phyloP scores from a whole-genome alignment of 768 basidiomycete species.

The Austroboletus eburneus region DNA sequence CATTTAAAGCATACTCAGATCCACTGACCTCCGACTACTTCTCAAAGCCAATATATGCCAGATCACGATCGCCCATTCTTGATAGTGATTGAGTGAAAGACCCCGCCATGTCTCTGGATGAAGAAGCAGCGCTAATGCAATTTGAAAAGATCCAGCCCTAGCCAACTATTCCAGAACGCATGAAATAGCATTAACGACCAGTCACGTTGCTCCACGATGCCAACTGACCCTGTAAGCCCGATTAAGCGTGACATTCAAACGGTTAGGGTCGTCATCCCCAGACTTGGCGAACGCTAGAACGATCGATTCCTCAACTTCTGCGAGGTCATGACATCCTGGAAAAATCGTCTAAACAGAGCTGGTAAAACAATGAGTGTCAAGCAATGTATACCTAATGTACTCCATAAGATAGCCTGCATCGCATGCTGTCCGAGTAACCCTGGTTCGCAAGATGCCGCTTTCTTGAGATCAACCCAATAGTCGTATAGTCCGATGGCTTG shows the following conservation, averaged over 20 bases:
- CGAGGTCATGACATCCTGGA: constrained; percentile 63
- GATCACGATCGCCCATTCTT: constrained; percentile 68
- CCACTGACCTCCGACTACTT: constrained; percentile 59
- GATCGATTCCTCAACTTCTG: constrained; percentile 63
- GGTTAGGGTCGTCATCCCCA: constrained; percentile 57
- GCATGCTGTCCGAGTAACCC: constrained; percentile 73
- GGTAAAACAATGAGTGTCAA: not conserved
- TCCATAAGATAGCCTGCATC: constrained; percentile 73
- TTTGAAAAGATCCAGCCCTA: constrained; percentile 62
- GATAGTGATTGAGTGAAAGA: constrained; percentile 59
- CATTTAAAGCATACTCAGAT: constrained; percentile 1
- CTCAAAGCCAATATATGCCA: constrained; percentile 75
- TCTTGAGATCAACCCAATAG: constrained; percentile 61
- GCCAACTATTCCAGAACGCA: constrained; percentile 45
- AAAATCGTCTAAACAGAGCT: constrained; percentile 9
- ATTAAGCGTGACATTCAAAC: constrained; percentile 58
- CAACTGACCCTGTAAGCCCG: constrained; percentile 59
- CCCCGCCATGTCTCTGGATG: constrained; percentile 70
- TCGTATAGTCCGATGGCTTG: constrained; percentile 69
- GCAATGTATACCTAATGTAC: constrained; percentile 49
- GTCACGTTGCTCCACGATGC: constrained; percentile 1
- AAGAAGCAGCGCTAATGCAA: constrained; percentile 58
- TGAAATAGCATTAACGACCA: constrained; percentile 6
- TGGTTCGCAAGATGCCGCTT: constrained; percentile 42
- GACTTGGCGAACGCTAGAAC: constrained; percentile 62